A percentile compares a stretch with the other conserved stretches of the same genome.
phyloP scores from a whole-genome alignment of 2,329 filamentous ascomycete genomes.

The Aspergillus tubingensis region DNA sequence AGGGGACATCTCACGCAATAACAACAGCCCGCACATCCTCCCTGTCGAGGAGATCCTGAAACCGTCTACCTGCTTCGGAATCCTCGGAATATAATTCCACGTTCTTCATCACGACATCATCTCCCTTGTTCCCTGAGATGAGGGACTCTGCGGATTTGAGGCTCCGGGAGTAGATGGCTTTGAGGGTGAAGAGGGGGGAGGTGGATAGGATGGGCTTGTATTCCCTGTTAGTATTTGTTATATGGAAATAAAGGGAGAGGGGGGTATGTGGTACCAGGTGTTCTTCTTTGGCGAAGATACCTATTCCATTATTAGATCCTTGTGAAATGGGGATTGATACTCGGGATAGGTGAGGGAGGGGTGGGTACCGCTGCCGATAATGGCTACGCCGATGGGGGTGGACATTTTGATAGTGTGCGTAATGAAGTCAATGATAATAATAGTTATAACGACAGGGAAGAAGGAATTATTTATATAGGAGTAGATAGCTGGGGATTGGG shows the following conservation, averaged over 20 bases:
- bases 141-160: conserved; percentile 54
- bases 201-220: conserved; percentile 52
- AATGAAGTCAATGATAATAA: not conserved
- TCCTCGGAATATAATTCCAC: conserved; percentile 61
- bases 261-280: no score
- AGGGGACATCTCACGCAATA: conserved; percentile 45
- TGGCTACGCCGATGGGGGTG: conserved; percentile 48
- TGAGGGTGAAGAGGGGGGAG: conserved; percentile 48
- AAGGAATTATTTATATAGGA: not conserved
- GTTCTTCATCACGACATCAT: conserved; percentile 18
- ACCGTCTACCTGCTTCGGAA: conserved; percentile 46
- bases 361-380: conserved; percentile 53
- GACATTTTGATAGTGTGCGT: conserved; percentile 30
- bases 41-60: conserved; percentile 50
- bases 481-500: not conserved
- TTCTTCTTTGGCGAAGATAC: conserved; percentile 60
- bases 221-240: no score
- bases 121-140: conserved; percentile 18
- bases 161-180: conserved; percentile 62
- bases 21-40: conserved; percentile 54
- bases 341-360: conserved; percentile 4
- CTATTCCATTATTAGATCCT: no score
- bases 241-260: no score
- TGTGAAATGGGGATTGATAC: not conserved
- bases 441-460: not conserved